phyloP scores from a whole-genome alignment of 2,329 filamentous ascomycete species.

The Penicillium concentricum region DNA sequence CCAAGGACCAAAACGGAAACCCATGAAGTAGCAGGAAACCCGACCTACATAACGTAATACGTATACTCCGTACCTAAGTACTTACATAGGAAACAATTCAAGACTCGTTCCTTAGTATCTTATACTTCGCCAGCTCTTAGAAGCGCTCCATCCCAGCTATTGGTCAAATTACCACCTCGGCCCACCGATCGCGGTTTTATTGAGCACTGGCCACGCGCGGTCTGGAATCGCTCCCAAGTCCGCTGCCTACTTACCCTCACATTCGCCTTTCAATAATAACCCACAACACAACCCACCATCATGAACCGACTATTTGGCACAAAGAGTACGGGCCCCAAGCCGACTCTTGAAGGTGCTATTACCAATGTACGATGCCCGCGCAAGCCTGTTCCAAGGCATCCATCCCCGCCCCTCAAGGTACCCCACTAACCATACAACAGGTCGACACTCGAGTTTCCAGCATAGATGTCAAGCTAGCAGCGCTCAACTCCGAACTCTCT shows the following conservation, averaged over 20 bases:
- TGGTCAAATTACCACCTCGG: conserved; percentile 4
- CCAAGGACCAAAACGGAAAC: not conserved
- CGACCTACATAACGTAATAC: not conserved
- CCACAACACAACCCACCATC: conserved; percentile 25
- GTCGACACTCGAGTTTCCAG: conserved; percentile 77
- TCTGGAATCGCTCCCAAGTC: conserved; percentile 2
- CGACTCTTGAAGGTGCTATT: conserved; percentile 80
- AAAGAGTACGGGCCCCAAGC: conserved; percentile 83
- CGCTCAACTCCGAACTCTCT: conserved; percentile 84
- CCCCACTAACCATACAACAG: conserved; percentile 40
- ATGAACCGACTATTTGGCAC: conserved; percentile 98
- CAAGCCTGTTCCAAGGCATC: not conserved
- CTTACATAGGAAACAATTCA: not conserved
- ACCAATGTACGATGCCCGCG: conserved; percentile 60
- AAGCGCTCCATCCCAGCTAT: conserved; percentile 3
- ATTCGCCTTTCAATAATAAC: not conserved
- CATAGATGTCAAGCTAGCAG: conserved; percentile 91
- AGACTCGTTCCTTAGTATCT: not conserved
- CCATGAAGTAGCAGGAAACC: not conserved
- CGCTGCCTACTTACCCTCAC: conserved; percentile 5
- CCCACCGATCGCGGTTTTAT: conserved; percentile 1
- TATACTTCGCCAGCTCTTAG: not conserved
- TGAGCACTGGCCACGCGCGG: conserved; percentile 9
- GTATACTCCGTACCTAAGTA: not conserved
- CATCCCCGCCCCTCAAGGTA: not conserved